Base-by-base conservation (phyloP, 805 yeast species). In the Saccharomycopsis sp. region DNA sequence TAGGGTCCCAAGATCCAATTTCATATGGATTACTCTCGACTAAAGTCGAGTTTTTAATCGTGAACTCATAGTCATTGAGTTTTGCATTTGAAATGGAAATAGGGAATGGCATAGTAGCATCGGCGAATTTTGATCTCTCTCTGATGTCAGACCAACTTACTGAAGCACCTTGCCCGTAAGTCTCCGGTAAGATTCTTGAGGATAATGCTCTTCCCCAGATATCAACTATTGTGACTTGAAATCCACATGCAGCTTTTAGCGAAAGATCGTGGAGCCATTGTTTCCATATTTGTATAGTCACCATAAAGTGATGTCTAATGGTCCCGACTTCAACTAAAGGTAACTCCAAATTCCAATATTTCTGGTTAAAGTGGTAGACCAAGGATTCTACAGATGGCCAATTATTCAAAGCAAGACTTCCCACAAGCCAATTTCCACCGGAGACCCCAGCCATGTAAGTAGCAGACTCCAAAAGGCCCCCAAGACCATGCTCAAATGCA, bases 1-100 rank as follows among this genome's bases (percentile, higher is more conserved):
- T 75, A 15, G 90, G 87, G 68, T 91, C 97, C 96, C 96, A 90
- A 2, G 94, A 84, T 12, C 97, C 97, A 66, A 90, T 72, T 68
- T 86, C 88, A 65, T 73, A 85, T 9, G 96, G 91, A 53, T 77
- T 79, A 62, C 81, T 71, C 63, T 83, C 82, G 62, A 84, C 80
- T 55, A 78, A 78, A 1, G 96, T 87, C 5, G 96, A 84, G 73
- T 89, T 89, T 38, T 71, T 68, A 61, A 79, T 77, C 54, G 86
- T 72, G 54, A 86, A 76, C 3, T 62, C 53, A 2, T 86, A 77
- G 35, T 81, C 82, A 14, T 88, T 87, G 15, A 78, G 74, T 70
- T 89, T 75, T 52, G 87, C 88, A 66, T 82, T 83, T 14, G 84
- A 80, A 62, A 79, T 84, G 64, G 79, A 73, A 62, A 74, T 77